phyloP scores from a whole-genome alignment of 257 asterid genomes.

The Solanum lycopersicoides region DNA sequence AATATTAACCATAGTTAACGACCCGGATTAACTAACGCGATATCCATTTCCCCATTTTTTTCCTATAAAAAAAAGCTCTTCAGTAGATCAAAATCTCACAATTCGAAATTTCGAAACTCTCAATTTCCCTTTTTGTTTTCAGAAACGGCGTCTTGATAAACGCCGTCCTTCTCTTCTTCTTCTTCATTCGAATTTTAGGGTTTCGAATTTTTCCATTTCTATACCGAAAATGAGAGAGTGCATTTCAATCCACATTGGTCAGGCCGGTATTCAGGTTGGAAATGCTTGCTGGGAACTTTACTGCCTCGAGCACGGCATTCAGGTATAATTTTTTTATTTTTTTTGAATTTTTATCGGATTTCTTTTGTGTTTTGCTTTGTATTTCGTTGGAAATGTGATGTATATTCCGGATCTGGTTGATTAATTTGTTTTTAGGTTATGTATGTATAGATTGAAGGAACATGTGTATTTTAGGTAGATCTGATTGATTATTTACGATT shows the following conservation, averaged over 20 bases:
- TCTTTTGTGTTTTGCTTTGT: not conserved
- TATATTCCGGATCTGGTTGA: not conserved
- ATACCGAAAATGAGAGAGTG: not conserved
- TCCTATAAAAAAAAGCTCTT: not conserved
- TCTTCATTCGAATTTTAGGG: not conserved
- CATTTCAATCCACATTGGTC: constrained; percentile 8
- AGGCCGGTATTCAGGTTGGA: constrained; percentile 11
- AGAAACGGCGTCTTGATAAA: constrained; percentile 9
- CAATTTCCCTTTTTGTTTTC: not conserved
- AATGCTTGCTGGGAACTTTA: constrained; percentile 10
- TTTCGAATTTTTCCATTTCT: not conserved
- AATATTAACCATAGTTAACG: not conserved
- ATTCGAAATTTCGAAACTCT: not conserved
- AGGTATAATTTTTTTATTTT: not conserved
- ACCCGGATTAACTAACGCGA: not conserved
- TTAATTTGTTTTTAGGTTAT: not conserved
- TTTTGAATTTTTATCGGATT: not conserved
- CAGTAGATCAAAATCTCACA: not conserved
- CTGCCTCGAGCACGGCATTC: constrained; percentile 12
- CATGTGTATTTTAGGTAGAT: not conserved
- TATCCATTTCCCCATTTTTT: not conserved
- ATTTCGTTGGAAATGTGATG: not conserved
- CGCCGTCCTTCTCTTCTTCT: not conserved
- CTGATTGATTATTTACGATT: not conserved
- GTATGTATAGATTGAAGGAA: not conserved